These are phyloP conservation scores for Termitomyces sp. DNA, from an alignment of 768 basidiomycete genomes.

Conservation along the genomic window DNA sequence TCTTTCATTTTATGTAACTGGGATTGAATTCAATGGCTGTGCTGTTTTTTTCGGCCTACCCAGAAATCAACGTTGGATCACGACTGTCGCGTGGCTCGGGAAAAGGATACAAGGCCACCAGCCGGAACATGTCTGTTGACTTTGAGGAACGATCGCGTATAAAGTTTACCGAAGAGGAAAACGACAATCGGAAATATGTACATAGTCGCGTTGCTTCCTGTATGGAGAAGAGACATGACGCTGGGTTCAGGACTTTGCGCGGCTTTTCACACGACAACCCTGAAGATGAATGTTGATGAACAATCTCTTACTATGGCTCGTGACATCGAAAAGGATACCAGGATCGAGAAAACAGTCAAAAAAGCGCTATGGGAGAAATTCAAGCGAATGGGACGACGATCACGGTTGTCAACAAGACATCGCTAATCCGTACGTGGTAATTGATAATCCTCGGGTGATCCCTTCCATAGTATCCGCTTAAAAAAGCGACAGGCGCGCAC, in stretches of 20 bases:
- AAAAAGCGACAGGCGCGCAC: background rate
- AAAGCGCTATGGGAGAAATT: background rate
- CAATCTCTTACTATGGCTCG: background rate
- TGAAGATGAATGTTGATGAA: slow-evolving; percentile 9
- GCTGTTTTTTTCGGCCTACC: slow-evolving; percentile 2
- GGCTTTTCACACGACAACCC: slow-evolving; percentile 13
- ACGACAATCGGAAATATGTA: slow-evolving; percentile 10
- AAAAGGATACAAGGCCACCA: background rate
- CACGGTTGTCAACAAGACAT: background rate
- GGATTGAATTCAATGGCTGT: slow-evolving; percentile 1
- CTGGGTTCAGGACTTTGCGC: background rate
- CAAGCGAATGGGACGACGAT: slow-evolving; percentile 5
- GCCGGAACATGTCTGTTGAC: slow-evolving; percentile 9
- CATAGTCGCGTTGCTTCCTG: slow-evolving; percentile 4
- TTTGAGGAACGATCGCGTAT: slow-evolving; percentile 11
- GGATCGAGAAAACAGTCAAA: background rate
- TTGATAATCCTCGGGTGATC: background rate
- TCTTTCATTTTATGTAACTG: slow-evolving; percentile 8
- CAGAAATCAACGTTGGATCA: background rate
- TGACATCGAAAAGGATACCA: background rate
- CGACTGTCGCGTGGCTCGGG: slow-evolving; percentile 10
- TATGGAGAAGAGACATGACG: slow-evolving; percentile 10
- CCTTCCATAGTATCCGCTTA: background rate
- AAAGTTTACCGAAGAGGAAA: slow-evolving; percentile 8
- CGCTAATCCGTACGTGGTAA: slow-evolving; percentile 3